Percentiles rank a stretch among this genome's conserved stretches.
phyloP scores from a whole-genome alignment of 2,329 filamentous ascomycete genomes.

The Ophiostoma populinum region DNA sequence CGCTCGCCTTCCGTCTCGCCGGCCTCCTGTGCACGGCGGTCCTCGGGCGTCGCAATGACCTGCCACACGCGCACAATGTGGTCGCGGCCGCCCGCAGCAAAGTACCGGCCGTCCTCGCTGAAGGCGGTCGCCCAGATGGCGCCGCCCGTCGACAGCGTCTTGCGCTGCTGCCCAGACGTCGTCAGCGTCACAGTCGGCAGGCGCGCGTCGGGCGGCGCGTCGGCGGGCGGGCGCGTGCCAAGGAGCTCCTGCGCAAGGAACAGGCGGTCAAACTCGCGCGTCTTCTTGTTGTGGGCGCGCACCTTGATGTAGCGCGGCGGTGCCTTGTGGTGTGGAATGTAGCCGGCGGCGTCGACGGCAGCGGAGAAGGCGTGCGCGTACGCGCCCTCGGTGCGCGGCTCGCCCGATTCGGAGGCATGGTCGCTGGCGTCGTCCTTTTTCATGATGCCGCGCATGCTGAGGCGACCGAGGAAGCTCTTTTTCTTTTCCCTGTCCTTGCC shows the following conservation, averaged over 20 bases:
- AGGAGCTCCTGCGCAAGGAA: constrained; percentile 87
- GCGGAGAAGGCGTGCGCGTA: constrained; percentile 71
- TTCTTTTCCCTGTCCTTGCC: constrained; percentile 45
- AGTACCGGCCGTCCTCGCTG: constrained; percentile 75
- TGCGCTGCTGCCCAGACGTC: constrained; percentile 21
- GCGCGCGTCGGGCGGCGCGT: constrained; percentile 14
- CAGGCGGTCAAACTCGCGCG: constrained; percentile 65
- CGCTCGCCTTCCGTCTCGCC: constrained; percentile 46
- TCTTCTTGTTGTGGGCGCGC: constrained; percentile 61
- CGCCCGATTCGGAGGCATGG: constrained; percentile 52
- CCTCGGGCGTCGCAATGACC: constrained; percentile 67
- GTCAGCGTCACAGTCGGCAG: constrained; percentile 15
- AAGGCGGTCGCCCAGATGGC: constrained; percentile 90
- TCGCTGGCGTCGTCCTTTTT: constrained; percentile 43
- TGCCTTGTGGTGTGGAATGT: constrained; percentile 72
- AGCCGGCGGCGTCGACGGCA: constrained; percentile 53
- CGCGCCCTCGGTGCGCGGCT: constrained; percentile 56
- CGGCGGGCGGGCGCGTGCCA: constrained; percentile 29
- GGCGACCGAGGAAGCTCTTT: constrained; percentile 77
- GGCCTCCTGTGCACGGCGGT: constrained; percentile 55
- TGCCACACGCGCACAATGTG: constrained; percentile 74
- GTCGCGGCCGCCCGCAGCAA: constrained; percentile 87
- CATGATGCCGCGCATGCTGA: constrained; percentile 59
- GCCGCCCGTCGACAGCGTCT: constrained; percentile 28
- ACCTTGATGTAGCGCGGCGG: constrained; percentile 86